Evolutionary conservation across 768 basidiomycete species (phyloP), one percentile per base, ranked within the genome.

Genomic region (Trametes maxima): DNA sequence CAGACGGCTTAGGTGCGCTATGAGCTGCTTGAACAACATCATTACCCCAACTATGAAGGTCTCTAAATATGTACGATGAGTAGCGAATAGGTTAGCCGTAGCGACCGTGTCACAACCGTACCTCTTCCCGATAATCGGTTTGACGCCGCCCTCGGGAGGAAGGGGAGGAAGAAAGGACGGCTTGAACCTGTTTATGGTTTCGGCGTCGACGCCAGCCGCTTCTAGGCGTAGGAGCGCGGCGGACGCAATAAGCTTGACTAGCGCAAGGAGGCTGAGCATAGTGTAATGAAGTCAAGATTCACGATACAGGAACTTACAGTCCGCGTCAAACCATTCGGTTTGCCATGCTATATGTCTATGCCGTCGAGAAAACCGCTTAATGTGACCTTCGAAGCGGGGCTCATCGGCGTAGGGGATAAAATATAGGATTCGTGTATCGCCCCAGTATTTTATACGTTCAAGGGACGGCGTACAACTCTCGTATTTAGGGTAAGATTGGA

Each of bases 361-460:
- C 0, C 7, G 19, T 0, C 25, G 21, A 3, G 81, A 65, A 42
- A 76, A 79, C 10, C 36, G 40, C 28, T 42, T 16, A 2, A 44
- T 22, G 1, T 54, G 16, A 0, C 69, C 25, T 0, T 73, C 63
- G 63, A 86, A 85, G 0, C 8, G 17, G 0, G 69, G 65, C 43
- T 85, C 80, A 45, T 85, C 84, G 2, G 79, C 78, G 51, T 79
- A 83, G 0, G 82, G 82, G 5, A 79, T 57, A 46, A 85, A 85
- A 0, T 51, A 13, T 5, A 65, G 47, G 5, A 60, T 22, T 19
- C 42, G 24, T 5, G n/a, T 21, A 24, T 67, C 60, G 17, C 21
- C 37, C 5, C 50, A 43, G 21, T 33, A 39, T 3, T 33, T 14
- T 44, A 76, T 62, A 58, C 73, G 83, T 17, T 69, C 67, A 1